Evolutionary conservation across 2,329 filamentous ascomycete species (phyloP).

Genomic region (Neofusicoccum sp.): DNA sequence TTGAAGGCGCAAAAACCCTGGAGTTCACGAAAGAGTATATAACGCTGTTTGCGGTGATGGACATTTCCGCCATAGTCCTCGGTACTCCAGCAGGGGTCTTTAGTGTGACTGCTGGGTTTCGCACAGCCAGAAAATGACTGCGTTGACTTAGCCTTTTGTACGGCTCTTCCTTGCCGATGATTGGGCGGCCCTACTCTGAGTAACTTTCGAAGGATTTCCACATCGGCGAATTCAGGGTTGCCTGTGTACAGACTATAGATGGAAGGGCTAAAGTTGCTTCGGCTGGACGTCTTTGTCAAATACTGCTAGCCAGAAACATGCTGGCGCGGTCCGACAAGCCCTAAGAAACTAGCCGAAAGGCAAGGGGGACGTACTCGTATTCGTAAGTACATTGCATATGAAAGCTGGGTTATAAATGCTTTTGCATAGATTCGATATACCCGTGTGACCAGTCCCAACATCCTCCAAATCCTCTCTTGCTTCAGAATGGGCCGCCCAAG

Average conservation of each 20-base stretch:
- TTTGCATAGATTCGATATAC: background rate
- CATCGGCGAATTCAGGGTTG: background rate
- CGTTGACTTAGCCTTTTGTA: background rate
- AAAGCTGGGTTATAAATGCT: background rate
- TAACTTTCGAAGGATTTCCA: background rate
- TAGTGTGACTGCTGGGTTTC: no score
- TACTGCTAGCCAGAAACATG: no score
- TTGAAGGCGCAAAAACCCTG: no score
- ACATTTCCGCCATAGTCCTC: no score
- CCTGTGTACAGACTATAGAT: background rate
- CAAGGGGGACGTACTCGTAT: background rate
- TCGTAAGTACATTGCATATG: background rate
- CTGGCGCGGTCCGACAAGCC: background rate
- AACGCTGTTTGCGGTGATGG: no score
- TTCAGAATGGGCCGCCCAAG: background rate
- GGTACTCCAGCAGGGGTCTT: no score
- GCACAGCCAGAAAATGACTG: background rate
- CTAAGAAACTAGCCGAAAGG: background rate
- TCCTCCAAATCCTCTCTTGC: background rate
- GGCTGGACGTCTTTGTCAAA: background rate
- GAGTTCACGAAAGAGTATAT: no score
- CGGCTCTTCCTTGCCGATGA: background rate
- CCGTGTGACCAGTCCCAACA: background rate
- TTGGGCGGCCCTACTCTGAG: conserved; percentile 16
- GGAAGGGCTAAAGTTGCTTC: no score